phyloP scores from a whole-genome alignment of 345 rosid species.

The Lenwebbia sp. region DNA sequence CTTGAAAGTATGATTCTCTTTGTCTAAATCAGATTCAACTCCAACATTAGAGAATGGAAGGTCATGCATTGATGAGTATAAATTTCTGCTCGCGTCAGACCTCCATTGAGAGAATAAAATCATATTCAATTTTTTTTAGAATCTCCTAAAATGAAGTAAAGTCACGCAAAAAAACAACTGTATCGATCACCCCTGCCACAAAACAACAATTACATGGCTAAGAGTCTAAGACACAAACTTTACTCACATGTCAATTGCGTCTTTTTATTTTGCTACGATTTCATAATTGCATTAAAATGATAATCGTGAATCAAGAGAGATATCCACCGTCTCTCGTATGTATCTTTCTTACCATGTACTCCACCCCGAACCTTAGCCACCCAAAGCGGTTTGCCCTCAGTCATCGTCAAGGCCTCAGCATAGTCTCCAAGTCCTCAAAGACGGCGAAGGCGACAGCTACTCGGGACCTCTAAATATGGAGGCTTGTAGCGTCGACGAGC shows the following conservation, averaged over 20 bases:
- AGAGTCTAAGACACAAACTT: fast-evolving
- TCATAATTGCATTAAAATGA: background rate
- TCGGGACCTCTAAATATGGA: background rate
- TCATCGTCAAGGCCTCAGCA: background rate
- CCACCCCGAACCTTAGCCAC: background rate
- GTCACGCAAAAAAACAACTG: no score
- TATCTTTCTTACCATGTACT: background rate
- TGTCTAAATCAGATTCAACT: no score
- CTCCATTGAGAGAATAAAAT: no score
- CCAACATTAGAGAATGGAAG: no score
- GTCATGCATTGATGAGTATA: no score
- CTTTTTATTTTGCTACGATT: background rate
- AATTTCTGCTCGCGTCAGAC: no score
- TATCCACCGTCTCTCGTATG: background rate
- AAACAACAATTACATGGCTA: background rate
- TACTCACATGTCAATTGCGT: fast-evolving
- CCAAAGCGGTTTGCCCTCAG: background rate
- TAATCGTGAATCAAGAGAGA: background rate
- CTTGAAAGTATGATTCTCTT: no score
- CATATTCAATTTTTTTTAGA: no score
- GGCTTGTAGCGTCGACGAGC: background rate
- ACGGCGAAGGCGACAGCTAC: background rate
- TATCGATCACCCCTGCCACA: no score
- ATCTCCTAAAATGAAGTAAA: no score
- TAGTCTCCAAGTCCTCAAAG: background rate